phyloP scores from a whole-genome alignment of 1,284 basidiomycete genomes.

The Moesziomyces globuligerus region DNA sequence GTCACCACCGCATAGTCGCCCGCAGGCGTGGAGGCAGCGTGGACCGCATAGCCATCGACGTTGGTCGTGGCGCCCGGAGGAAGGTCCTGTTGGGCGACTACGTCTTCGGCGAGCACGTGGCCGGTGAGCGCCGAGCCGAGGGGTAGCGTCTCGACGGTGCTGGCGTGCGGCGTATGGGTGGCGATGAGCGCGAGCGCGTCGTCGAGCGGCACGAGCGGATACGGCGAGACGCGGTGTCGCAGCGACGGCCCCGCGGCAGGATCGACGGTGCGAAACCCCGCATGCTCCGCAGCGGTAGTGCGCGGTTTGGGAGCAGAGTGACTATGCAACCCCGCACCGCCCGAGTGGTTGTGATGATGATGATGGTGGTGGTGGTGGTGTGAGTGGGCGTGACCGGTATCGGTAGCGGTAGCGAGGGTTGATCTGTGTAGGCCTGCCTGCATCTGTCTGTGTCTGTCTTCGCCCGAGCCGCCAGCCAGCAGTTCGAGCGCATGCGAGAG shows the following conservation, averaged over 20 bases:
- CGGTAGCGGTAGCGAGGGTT: conserved; percentile 9
- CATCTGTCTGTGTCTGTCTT: conserved; percentile 71
- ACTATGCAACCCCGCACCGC: conserved; percentile 31
- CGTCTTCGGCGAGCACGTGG: conserved; percentile 79
- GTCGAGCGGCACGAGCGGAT: conserved; percentile 76
- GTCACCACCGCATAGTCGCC: conserved; percentile 80
- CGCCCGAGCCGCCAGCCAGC: conserved; percentile 77
- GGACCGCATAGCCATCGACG: conserved; percentile 86
- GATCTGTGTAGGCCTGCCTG: conserved; percentile 17
- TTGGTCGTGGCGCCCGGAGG: conserved; percentile 74
- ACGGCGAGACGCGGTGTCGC: conserved; percentile 74
- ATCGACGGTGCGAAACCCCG: conserved; percentile 74
- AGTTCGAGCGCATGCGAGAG: conserved; percentile 80
- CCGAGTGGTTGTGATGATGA: conserved; percentile 68
- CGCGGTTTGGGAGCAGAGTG: conserved; percentile 42
- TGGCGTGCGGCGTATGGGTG: conserved; percentile 69
- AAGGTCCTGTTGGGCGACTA: conserved; percentile 73
- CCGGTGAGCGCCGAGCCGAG: conserved; percentile 72
- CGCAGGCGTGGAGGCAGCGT: conserved; percentile 66
- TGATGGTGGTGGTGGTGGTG: conserved; percentile 54
- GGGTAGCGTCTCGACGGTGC: conserved; percentile 7
- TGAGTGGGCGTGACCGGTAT: conserved; percentile 23
- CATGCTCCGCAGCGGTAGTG: conserved; percentile 40
- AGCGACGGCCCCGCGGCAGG: conserved; percentile 69
- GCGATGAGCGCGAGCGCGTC: conserved; percentile 75